phyloP scores from a whole-genome alignment of 2,329 filamentous ascomycete genomes.

The Colletotrichum karsti region DNA sequence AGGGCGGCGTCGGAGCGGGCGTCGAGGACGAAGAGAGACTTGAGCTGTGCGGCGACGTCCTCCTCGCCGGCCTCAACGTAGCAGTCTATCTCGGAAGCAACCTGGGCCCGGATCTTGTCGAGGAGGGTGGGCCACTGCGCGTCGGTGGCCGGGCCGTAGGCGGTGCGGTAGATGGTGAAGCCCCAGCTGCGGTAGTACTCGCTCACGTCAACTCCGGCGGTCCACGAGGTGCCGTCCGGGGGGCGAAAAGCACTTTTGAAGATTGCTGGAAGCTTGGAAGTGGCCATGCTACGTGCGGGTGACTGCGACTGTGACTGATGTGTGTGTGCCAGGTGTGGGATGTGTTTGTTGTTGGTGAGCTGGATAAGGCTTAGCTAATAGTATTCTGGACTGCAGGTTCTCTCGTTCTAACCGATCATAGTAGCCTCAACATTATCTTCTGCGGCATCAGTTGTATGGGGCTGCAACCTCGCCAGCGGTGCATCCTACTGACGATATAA shows the following conservation, averaged over 20 bases:
- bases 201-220: neutral
- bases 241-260: neutral
- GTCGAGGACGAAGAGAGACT: neutral
- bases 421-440: too few species aligned
- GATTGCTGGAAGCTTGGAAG: neutral
- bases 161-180: constrained; percentile 6
- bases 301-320: neutral
- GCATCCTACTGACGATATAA: too few species aligned
- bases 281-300: neutral
- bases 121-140: neutral
- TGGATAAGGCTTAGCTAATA: neutral
- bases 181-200: neutral
- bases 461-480: too few species aligned
- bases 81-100: neutral
- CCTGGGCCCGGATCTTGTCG: neutral
- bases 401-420: too few species aligned
- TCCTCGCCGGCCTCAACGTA: neutral
- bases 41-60: neutral
- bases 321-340: neutral
- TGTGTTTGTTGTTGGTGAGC: neutral
- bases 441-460: too few species aligned
- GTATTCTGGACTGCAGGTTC: neutral
- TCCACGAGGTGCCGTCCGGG: neutral
- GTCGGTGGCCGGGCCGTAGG: neutral
- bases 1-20: neutral